These are phyloP conservation scores for Microcyclosporella mali DNA, from an alignment of 2,329 filamentous ascomycete species.

Conservation along the genomic window DNA sequence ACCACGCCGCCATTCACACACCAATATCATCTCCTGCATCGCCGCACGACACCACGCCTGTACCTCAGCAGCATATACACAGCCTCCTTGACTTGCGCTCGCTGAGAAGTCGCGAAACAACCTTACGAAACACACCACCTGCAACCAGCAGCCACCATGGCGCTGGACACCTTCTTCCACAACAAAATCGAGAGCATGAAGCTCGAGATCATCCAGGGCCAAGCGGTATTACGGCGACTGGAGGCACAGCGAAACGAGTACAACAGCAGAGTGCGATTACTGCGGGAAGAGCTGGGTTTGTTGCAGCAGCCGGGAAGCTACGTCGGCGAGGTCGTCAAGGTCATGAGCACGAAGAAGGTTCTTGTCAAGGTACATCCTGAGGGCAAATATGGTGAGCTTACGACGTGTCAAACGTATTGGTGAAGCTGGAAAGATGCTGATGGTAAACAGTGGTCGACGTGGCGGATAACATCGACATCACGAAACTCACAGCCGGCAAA, in stretches of 20 bases:
- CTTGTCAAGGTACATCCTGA: constrained; percentile 98
- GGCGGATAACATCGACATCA: constrained; percentile 85
- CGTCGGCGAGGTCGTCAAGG: constrained; percentile 98
- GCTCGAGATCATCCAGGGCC: constrained; percentile 98
- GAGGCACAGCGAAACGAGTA: constrained; percentile 99
- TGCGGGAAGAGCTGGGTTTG: constrained; percentile 91
- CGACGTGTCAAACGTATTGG: background rate
- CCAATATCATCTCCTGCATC: constrained; percentile 1
- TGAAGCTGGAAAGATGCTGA: constrained; percentile 1
- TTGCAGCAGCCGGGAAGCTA: constrained; percentile 97
- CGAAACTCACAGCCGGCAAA: constrained; percentile 95
- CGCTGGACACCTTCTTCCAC: constrained; percentile 98
- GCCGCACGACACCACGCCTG: too few species aligned
- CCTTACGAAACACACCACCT: constrained; percentile 1
- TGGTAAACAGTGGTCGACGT: constrained; percentile 75
- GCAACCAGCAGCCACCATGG: constrained; percentile 59
- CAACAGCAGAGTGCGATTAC: constrained; percentile 91
- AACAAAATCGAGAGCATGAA: constrained; percentile 99
- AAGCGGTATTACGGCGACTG: constrained; percentile 86
- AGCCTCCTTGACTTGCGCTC: background rate
- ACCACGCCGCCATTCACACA: too few species aligned
- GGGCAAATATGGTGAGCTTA: constrained; percentile 93
- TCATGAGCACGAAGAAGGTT: constrained; percentile 99
- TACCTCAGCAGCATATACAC: constrained; percentile 1
- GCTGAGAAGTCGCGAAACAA: background rate